These are phyloP conservation scores for Phytophthora hybrid DNA, from an alignment of 352 stramenopile species.

Conservation along the genomic window DNA sequence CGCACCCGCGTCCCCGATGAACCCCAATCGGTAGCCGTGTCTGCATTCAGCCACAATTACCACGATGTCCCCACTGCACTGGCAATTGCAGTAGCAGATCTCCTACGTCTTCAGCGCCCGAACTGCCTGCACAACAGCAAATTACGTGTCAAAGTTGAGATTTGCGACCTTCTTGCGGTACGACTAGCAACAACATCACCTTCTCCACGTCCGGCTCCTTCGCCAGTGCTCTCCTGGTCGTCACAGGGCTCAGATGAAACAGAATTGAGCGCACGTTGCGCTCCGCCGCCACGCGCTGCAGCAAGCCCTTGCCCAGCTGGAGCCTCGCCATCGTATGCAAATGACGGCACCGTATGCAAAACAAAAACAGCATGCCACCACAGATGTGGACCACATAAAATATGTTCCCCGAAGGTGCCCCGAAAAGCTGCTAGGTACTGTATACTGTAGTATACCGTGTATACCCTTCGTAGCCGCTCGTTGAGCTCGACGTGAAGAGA, in stretches of 20 bases:
- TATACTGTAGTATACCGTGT: no score
- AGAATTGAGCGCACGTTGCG: constrained; percentile 65
- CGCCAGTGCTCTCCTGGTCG: constrained; percentile 12
- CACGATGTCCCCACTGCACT: neutral
- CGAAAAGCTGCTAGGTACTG: no score
- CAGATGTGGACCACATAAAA: no score
- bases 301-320: constrained; percentile 22
- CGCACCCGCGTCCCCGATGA: constrained; percentile 34
- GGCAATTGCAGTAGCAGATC: no score
- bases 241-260: constrained; percentile 44
- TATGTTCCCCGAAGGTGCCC: no score
- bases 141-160: neutral
- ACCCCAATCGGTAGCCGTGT: constrained; percentile 48
- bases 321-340: constrained; percentile 4
- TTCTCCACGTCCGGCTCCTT: constrained; percentile 25
- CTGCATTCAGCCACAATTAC: constrained; percentile 13
- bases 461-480: constrained; percentile 14
- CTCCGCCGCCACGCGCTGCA: constrained; percentile 37
- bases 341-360: no score
- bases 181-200: constrained; percentile 13
- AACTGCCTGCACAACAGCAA: constrained; percentile 25
- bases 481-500: constrained; percentile 14
- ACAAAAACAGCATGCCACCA: no score
- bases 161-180: no score
- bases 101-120: constrained; percentile 38